Base-by-base conservation (phyloP, 805 yeast genomes). In the Yamadazyma endophytica region DNA sequence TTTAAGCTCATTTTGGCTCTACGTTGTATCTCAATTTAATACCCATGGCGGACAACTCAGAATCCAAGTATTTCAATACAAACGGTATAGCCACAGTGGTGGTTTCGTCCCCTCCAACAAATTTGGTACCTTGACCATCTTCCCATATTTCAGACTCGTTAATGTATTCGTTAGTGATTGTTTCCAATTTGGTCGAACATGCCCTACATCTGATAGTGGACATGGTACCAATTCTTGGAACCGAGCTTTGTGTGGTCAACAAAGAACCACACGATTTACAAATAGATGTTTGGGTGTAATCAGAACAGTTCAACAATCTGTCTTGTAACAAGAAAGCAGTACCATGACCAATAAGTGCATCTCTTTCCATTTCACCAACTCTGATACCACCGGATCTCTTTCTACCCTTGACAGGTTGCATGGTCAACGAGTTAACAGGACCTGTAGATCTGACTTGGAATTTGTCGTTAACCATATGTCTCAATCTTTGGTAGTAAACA, bases 281-380 rank as follows among this genome's bases (percentile, higher is more conserved):
- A 29, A 92, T 62, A 4, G 92, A 64, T 0, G 96, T 79, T 56
- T 89, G 96, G 0, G 97, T 78, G 66, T 92, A 92, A 60, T 92
- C 98, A 6, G 95, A 84, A 54, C 96, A 88, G 64, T 92, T 92
- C 56, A 92, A 72, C 53, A 92, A 70, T 64, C 98, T 80, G 58
- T 92, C 98, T 61, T 90, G 97, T 46, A 92, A 68, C 49, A 92
- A 65, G 77, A 76, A 92, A 1, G 98, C 88, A 5, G 98, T 83
- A 63, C 98, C 98, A 55, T 92, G 98, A 37, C 97, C 98, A 59
- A 92, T 88, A 50, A 92, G 70, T 2, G 98, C 98, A 74, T 92
- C 98, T 68, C 98, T 84, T 67, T 92, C 98, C 98, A 92, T 92
- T 63, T 92, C 98, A 60, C 98, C 98, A 23, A 92, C 95, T 74